phyloP scores from a whole-genome alignment of 2,329 filamentous ascomycete species.

The Colletotrichum tofieldiae region DNA sequence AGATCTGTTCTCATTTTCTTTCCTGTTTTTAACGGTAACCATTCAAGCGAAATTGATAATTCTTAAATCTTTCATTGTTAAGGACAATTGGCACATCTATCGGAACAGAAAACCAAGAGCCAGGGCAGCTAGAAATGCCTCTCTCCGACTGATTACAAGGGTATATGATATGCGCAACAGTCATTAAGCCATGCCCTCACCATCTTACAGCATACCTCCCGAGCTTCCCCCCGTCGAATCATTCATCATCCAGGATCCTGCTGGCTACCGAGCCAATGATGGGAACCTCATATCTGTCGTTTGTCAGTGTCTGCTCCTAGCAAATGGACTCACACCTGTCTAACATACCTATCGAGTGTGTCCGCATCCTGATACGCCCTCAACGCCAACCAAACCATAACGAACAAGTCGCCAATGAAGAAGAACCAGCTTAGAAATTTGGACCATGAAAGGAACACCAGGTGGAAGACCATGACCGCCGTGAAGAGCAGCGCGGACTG shows the following conservation, averaged over 20 bases:
- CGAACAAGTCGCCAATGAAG: conserved; percentile 79
- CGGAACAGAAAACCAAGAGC: neutral
- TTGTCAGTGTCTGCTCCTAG: conserved; percentile 58
- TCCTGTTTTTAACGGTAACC: neutral
- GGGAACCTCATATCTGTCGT: conserved; percentile 83
- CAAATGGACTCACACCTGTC: conserved; percentile 47
- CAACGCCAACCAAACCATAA: conserved; percentile 84
- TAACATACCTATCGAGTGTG: conserved; percentile 71
- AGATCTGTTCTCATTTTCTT: neutral
- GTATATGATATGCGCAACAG: conserved; percentile 39
- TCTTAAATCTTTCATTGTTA: neutral
- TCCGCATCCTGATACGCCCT: conserved; percentile 89
- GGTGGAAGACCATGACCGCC: conserved; percentile 80
- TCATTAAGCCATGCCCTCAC: conserved; percentile 30
- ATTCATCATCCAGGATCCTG: conserved; percentile 90
- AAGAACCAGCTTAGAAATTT: conserved; percentile 87
- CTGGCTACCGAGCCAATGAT: conserved; percentile 89
- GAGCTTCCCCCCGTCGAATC: conserved; percentile 1
- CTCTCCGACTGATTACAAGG: conserved; percentile 38
- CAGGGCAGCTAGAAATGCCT: neutral
- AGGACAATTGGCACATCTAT: neutral
- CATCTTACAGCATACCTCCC: neutral
- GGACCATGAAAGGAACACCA: conserved; percentile 86
- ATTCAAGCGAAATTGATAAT: neutral
- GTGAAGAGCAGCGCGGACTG: conserved; percentile 90